Base-by-base conservation (phyloP, 495 filamentous ascomycete species). In the Podospora didyma region DNA sequence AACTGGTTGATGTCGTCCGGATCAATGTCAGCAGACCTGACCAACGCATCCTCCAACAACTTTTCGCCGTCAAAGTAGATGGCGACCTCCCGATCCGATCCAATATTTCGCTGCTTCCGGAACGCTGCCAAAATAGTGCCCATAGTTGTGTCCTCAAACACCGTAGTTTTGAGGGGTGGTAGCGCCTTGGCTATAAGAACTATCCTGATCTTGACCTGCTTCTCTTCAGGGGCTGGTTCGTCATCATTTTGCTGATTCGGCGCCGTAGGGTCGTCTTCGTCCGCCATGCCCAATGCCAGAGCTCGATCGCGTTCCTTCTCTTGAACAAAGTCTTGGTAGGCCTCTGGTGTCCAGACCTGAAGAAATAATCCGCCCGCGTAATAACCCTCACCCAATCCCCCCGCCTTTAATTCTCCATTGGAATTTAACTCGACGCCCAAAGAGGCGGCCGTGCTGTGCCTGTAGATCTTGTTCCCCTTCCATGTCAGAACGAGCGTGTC, bases 21-120 rank as follows among this genome's bases (percentile, higher is more conserved):
- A 28, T 71, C 69, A 39, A 97, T 77, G 12, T 95, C 92, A n/a
- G 88, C 77, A 37, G 88, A 84, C 19, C 68, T 73, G 4, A 96
- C 73, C 22, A 75, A 78, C 24, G 79, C 77, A 4, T 82, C 74
- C 0, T 85, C 79, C 1, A 84, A 79, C 21, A 96, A 69, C 45
- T 74, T 71, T 46, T 96, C 92, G 17, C 93, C 93, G 59, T 97
- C 93, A 69, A 93, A 94, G 49, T 79, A 71, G 0, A 96, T 73
- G 12, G 78, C 78, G 16, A 96, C 72, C 1, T 75, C 67, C 47
- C 78, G 77, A 3, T 79, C 78, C 2, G 69, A 59, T 1, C 57
- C 55, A 11, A 81, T 47, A 0, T 62, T 35, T 7, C 65, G 64
- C 9, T 72, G 57, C 26, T 62, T 52, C 12, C 69, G 62, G 54